phyloP scores from a whole-genome alignment of 305 asterid genomes.

The Fraxinus sp. region DNA sequence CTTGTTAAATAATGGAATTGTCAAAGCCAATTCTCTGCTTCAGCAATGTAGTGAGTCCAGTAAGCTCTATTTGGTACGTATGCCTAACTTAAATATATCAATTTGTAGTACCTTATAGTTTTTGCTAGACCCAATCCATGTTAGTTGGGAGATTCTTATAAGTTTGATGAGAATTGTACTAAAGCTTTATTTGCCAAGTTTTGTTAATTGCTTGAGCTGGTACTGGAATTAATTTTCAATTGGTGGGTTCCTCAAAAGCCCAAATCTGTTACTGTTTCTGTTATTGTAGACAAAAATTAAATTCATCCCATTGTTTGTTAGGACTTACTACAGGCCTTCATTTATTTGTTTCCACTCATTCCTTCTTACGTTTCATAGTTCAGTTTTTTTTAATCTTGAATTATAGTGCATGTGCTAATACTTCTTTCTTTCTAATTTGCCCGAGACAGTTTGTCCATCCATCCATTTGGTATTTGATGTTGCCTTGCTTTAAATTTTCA shows the following conservation, averaged over 20 bases:
- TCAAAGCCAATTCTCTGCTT: conserved; percentile 59
- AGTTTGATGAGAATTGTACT: not conserved
- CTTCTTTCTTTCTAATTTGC: not conserved
- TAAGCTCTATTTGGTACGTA: conserved; percentile 75
- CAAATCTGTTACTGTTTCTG: not conserved
- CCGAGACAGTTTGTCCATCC: not conserved
- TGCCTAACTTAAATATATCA: conserved; percentile 20
- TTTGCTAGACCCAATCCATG: not conserved
- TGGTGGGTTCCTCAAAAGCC: not conserved
- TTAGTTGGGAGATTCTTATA: not conserved
- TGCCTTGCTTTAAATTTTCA: conserved; percentile 20
- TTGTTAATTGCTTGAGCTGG: not conserved
- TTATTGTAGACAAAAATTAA: not conserved
- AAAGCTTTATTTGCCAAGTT: not conserved
- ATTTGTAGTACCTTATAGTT: not conserved
- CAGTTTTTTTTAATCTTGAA: not conserved
- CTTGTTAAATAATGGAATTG: conserved; percentile 53
- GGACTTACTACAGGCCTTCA: not conserved
- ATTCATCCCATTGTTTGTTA: not conserved
- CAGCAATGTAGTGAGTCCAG: conserved; percentile 78
- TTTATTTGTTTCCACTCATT: not conserved
- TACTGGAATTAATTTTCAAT: not conserved
- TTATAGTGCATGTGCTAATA: not conserved
- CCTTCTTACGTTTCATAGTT: not conserved
- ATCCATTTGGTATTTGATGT: not conserved